Conservation (phyloP, 495 filamentous ascomycete species). For the Penicilliopsis zonata region DNA sequence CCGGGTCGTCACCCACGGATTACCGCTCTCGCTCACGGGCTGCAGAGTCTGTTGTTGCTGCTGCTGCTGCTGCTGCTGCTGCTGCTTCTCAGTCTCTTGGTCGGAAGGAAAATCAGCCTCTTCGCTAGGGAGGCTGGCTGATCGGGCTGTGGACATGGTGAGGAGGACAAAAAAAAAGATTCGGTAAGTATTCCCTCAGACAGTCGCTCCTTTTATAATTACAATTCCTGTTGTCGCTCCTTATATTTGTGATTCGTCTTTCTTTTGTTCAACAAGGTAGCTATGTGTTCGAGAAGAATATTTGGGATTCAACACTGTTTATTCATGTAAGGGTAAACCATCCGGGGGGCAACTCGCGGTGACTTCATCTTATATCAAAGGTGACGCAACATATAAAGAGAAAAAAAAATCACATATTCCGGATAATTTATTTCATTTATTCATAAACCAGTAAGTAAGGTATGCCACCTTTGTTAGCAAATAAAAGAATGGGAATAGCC, state of each 20-base stretch:
- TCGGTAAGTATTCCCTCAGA: not conserved
- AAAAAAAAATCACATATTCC: not conserved
- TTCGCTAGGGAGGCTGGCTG: conserved; percentile 4
- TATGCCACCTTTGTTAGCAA: not conserved
- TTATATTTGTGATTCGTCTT: not conserved
- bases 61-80: conserved; percentile 2
- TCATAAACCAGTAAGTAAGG: not conserved
- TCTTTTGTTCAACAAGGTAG: not conserved
- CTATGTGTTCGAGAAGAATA: not conserved
- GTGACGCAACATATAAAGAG: not conserved
- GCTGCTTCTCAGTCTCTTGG: conserved; percentile 3
- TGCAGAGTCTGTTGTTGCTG: conserved; percentile 6
- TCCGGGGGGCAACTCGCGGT: not conserved
- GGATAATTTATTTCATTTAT: not conserved
- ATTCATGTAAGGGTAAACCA: not conserved
- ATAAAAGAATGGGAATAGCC: not conserved
- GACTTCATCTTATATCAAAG: conserved; percentile 2
- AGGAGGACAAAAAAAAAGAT: conserved; percentile 1
- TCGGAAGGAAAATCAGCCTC: conserved; percentile 2
- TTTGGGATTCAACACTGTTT: not conserved
- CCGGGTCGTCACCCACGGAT: conserved; percentile 7
- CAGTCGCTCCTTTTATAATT: no score
- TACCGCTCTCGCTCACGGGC: no score
- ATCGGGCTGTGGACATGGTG: conserved; percentile 8
- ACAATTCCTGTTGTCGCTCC: not conserved